Base-by-base conservation (phyloP, 2,329 filamentous ascomycete genomes). In the Cercospora sp. region DNA sequence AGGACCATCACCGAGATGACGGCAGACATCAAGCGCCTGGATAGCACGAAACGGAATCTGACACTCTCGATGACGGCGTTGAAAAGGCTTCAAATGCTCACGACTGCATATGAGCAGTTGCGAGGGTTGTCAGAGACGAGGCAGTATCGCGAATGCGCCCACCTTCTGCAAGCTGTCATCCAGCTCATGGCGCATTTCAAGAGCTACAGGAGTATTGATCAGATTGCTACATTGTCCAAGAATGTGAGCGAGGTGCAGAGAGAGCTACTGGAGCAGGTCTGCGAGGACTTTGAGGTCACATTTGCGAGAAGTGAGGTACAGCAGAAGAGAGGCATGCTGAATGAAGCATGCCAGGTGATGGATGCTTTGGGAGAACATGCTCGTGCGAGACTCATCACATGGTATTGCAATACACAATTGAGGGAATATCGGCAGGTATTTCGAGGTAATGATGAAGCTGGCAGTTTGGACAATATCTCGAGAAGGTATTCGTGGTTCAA, bases 161-260 rank as follows among this genome's bases (percentile, higher is more conserved):
- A 96, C 75, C 85, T 99, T 68, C 84, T 99, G 66, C 93, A 97
- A 82, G 95, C 95, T 9, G 95, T 99, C 33, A 87, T 99, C 67
- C 95, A 99, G 85, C 89, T 99, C 57, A 97, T 98, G 91, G 92
- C 92, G 73, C 94, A 99, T 81, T 99, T 99, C 86, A 97, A 97
- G 82, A 96, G 92, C 80, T 99, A 98, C 79, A 86, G 95, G 68
- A 97, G 93, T 74, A 98, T 99, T 74, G 94, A 98, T 78, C 95
- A 99, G 84, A 98, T 99, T 78, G 95, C 95, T 30, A 91, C 91
- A 0, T 84, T 99, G 71, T 97, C 93, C 77, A 89, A 93, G 62
- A 97, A 96, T 75, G 95, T 99, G 40, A 91, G 93, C 5, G 95
- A 98, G 75, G 85, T 99, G 71, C 95, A 99, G 82, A 85, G 94